These are phyloP conservation scores for Penicillium turbatum DNA, from an alignment of 495 filamentous ascomycete species.

Conservation along the genomic window DNA sequence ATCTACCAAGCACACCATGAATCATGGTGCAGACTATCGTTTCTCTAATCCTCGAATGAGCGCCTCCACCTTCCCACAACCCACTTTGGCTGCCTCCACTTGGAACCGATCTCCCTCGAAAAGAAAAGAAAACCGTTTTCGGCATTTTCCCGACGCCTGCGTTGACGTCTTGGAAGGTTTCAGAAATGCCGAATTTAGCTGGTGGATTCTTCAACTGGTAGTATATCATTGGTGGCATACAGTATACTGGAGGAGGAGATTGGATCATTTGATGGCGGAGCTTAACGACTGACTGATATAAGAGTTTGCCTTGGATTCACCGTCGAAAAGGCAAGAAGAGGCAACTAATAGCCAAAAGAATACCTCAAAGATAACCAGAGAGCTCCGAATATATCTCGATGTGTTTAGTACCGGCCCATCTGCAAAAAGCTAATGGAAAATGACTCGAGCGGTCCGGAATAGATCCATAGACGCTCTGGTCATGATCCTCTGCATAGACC, in stretches of 20 bases:
- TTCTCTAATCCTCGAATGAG: conserved; percentile 2
- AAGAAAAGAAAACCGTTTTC: conserved; percentile 22
- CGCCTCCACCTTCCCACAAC: not conserved
- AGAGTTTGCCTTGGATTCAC: no score
- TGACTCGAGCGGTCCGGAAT: not conserved
- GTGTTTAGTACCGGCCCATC: not conserved
- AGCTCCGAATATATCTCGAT: not conserved
- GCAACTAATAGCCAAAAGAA: not conserved
- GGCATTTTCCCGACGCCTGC: conserved; percentile 15
- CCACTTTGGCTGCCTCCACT: conserved; percentile 16
- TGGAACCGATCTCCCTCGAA: conserved; percentile 20
- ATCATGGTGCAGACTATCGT: conserved; percentile 8
- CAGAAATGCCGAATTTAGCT: conserved; percentile 17
- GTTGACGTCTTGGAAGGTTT: conserved; percentile 8
- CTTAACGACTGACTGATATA: not conserved
- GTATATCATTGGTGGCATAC: not conserved
- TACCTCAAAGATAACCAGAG: not conserved
- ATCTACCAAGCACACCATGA: not conserved
- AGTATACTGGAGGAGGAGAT: not conserved
- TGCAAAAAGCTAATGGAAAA: not conserved
- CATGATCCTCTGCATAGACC: conserved; percentile 9
- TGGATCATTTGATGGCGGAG: not conserved
- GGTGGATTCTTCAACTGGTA: no score
- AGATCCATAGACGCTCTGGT: conserved; percentile 12
- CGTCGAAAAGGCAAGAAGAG: no score